Base-by-base conservation (phyloP, 257 asterid species). In the Petunia secreta region DNA sequence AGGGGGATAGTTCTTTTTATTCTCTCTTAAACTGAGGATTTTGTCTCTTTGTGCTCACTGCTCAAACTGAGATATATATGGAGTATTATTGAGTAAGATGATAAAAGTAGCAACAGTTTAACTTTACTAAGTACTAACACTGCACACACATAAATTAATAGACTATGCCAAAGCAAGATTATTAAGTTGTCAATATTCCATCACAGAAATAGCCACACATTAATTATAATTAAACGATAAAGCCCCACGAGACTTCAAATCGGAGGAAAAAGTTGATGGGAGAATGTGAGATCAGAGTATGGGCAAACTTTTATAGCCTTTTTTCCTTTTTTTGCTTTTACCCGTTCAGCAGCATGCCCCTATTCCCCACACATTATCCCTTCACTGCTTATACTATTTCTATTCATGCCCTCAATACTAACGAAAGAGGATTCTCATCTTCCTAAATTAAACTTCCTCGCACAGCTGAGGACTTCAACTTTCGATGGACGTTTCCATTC, bases 261-360 rank as follows among this genome's bases (percentile, higher is more conserved):
- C 79, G 84, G 67, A 83, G 39, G 76, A 85, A 92, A 87, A 91
- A 85, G 75, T 78, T 40, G 84, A 87, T 89, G 86, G 90, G 90
- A 79, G 88, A 85, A 82, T 82, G 91, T 88, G 95, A 88, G 84
- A 76, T 79, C 87, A 87, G 94, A 86, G 95, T 86, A 91, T 91
- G 98, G 97, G 95, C 89, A 87, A 87, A 85, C 86, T 88, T 81
- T 74, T 83, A 82, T 85, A 80, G 85, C 78, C 88, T 75, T 89
- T 89, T 80, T 75, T 10, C 15, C 79, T 80, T 79, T 86, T 77
- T 79, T 80, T 66, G 77, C 84, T 85, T 87, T 62, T 79, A 69
- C 86, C 88, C 80, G 66, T 65, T 73, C 80, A 75, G 84, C 88
- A 77, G 85, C 87, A 85, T 79, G 88, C 83, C 81, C 75, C 63